phyloP scores from a whole-genome alignment of 345 rosid genomes.

The Pugionium cornutum region DNA sequence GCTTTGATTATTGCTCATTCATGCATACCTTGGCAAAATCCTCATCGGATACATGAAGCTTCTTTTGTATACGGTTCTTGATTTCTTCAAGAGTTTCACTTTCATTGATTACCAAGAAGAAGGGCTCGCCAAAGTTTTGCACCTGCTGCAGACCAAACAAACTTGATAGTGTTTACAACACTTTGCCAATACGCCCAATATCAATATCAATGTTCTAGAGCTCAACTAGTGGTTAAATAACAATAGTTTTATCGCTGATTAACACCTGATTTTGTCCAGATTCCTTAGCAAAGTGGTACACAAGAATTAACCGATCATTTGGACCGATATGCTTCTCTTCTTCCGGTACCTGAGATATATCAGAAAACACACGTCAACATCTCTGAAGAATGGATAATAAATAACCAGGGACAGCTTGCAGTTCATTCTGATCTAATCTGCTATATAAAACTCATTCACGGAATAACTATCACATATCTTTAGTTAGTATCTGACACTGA shows the following conservation, averaged over 20 bases:
- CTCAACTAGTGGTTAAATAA: no score
- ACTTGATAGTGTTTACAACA: constrained; percentile 16
- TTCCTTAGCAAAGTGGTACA: constrained; percentile 87
- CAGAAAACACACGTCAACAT: constrained; percentile 9
- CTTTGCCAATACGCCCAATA: background rate
- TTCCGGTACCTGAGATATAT: constrained; percentile 68
- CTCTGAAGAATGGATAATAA: background rate
- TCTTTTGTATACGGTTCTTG: constrained; percentile 83
- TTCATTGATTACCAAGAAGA: constrained; percentile 89
- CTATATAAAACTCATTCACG: constrained; percentile 5
- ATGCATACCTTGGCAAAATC: constrained; percentile 86
- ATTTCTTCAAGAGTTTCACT: constrained; percentile 85
- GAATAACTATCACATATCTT: constrained; percentile 3
- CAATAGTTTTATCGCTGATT: constrained; percentile 14
- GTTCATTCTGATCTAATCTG: background rate
- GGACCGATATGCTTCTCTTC: constrained; percentile 96
- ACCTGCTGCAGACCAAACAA: constrained; percentile 60
- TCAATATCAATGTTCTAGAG: background rate
- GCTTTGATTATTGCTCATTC: background rate
- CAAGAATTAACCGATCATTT: constrained; percentile 86
- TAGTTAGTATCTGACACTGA: background rate
- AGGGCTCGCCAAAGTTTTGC: constrained; percentile 95
- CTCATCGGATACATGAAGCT: constrained; percentile 88
- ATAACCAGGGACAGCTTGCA: constrained; percentile 6
- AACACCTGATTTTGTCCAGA: constrained; percentile 78